Evolutionary conservation across 2,329 filamentous ascomycete genomes (phyloP).

Genomic region (Talaromyces rugulosus): DNA sequence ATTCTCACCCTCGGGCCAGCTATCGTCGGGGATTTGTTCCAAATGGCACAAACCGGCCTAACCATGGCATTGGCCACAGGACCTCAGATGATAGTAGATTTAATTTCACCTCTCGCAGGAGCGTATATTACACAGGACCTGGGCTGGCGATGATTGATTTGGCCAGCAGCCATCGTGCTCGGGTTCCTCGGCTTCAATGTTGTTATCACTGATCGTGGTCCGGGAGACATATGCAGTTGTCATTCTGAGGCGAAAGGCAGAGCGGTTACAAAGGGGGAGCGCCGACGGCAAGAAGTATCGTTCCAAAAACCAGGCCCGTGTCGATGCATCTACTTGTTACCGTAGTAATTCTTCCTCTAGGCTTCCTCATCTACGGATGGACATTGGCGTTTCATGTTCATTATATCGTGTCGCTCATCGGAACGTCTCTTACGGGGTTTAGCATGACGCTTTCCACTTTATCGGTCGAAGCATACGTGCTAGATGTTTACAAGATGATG

Average conservation of each 20-base stretch:
- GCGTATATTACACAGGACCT: slow-evolving; percentile 48
- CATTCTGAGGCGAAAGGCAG: slow-evolving; percentile 47
- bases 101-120: slow-evolving; percentile 55
- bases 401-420: slow-evolving; percentile 39
- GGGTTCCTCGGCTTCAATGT: slow-evolving; percentile 44
- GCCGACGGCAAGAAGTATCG: slow-evolving; percentile 5
- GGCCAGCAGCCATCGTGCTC: slow-evolving; percentile 48
- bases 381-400: slow-evolving; percentile 7
- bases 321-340: slow-evolving; percentile 1
- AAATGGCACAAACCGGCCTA: slow-evolving; percentile 53
- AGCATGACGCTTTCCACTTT: slow-evolving; percentile 42
- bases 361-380: not conserved
- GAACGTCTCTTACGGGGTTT: not conserved
- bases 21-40: slow-evolving; percentile 61
- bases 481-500: slow-evolving; percentile 11
- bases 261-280: slow-evolving; percentile 13
- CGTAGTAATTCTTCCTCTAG: not conserved
- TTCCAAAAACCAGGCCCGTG: slow-evolving; percentile 1
- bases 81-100: slow-evolving; percentile 40
- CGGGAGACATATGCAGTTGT: slow-evolving; percentile 56
- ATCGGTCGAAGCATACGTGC: slow-evolving; percentile 35
- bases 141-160: slow-evolving; percentile 54
- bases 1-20: slow-evolving; percentile 57
- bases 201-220: slow-evolving; percentile 48
- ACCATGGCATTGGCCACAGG: slow-evolving; percentile 54